Percentiles rank a stretch among this genome's conserved stretches.
phyloP scores from a whole-genome alignment of 1,139 yeast genomes.

The Taiozyma onychis region DNA sequence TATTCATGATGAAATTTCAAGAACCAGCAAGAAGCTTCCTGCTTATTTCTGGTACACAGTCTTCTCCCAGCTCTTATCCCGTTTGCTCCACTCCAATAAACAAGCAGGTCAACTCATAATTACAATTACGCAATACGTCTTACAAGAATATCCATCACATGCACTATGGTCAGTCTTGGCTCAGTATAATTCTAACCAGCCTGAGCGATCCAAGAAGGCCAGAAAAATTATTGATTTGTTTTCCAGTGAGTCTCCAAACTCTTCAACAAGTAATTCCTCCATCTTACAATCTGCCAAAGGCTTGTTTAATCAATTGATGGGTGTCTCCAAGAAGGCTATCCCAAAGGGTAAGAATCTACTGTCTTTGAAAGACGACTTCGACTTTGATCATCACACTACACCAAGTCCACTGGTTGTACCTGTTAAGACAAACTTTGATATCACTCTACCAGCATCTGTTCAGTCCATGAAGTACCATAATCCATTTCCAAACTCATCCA shows the following conservation, averaged over 20 bases:
- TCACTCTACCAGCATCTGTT: constrained; percentile 50
- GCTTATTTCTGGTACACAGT: constrained; percentile 77
- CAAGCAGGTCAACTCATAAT: constrained; percentile 53
- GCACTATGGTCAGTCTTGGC: constrained; percentile 83
- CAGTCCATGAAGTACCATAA: constrained; percentile 37
- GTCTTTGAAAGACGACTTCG: constrained; percentile 41
- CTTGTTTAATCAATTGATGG: constrained; percentile 27
- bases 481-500: constrained; percentile 50
- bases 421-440: constrained; percentile 65
- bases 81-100: constrained; percentile 62
- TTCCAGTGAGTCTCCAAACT: constrained; percentile 13
- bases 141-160: constrained; percentile 69
- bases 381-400: constrained; percentile 42
- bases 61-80: constrained; percentile 77
- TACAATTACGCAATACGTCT: constrained; percentile 49
- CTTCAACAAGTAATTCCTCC: constrained; percentile 9
- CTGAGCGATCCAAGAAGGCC: constrained; percentile 51
- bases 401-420: constrained; percentile 80
- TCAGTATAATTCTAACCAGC: constrained; percentile 62
- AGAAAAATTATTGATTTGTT: constrained; percentile 33
- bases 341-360: constrained; percentile 13
- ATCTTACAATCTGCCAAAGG: constrained; percentile 23
- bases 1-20: constrained; percentile 49
- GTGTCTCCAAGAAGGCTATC: constrained; percentile 32
- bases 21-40: constrained; percentile 44